Conservation (phyloP, 2,329 filamentous ascomycete genomes). For the Fusarium dlaminii region DNA sequence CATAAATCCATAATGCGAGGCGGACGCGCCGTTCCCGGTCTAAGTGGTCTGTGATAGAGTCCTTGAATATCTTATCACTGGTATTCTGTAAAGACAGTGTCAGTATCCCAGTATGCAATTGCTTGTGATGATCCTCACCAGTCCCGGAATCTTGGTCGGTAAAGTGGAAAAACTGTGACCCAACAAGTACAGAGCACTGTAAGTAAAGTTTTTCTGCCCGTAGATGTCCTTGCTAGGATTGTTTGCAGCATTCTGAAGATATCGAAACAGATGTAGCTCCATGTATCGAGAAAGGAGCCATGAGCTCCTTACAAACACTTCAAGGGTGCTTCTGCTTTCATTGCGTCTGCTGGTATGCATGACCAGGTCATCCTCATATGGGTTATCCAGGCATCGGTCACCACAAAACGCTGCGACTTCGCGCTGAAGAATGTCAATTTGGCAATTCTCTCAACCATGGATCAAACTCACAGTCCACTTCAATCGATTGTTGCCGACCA, state of each 20-base stretch:
- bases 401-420: not conserved
- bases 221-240: not conserved
- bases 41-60: not conserved
- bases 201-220: not conserved
- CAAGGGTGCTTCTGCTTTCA: not conserved
- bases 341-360: not conserved
- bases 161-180: not conserved
- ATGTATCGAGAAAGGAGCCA: not conserved
- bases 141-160: accelerated
- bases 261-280: not conserved
- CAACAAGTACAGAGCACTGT: not conserved
- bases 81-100: not conserved
- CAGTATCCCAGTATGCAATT: accelerated
- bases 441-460: not conserved
- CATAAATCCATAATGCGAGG: not conserved
- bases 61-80: not conserved
- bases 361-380: not conserved
- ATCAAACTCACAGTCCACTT: not conserved
- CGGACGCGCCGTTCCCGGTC: not conserved
- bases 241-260: not conserved
- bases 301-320: not conserved
- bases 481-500: not conserved
- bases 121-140: accelerated
- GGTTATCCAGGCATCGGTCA: not conserved
- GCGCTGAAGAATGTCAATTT: not conserved